phyloP scores from a whole-genome alignment of 2,329 filamentous ascomycete genomes.

The Beauveria bassiana region DNA sequence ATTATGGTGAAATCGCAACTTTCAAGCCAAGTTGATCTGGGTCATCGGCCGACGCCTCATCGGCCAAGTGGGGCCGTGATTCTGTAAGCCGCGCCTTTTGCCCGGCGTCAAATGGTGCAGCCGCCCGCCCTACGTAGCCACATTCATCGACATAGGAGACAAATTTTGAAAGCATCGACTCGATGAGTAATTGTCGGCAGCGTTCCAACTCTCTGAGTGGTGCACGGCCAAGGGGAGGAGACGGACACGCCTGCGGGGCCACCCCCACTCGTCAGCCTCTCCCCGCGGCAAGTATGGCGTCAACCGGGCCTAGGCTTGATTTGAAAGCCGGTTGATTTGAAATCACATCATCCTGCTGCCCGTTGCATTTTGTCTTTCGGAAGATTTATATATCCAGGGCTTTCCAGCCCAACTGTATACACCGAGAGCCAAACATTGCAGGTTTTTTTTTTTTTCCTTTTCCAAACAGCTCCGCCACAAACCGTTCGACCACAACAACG shows the following conservation, averaged over 20 bases:
- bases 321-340: constrained; percentile 9
- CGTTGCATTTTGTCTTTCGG: background rate
- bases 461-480: no score
- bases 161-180: constrained; percentile 1
- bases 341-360: constrained; percentile 4
- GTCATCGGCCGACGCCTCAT: background rate
- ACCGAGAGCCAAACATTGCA: no score
- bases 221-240: background rate
- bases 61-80: background rate
- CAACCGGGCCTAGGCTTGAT: background rate
- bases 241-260: background rate
- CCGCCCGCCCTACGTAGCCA: background rate
- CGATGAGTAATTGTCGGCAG: background rate
- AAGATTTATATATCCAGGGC: background rate
- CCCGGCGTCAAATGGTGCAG: background rate
- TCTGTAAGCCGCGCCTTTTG: background rate
- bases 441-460: no score
- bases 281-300: constrained; percentile 3
- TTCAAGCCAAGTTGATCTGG: background rate
- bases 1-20: background rate
- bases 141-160: background rate
- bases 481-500: no score
- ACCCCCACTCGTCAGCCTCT: background rate
- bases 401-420: background rate
- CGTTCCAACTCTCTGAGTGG: background rate